Evolutionary conservation across 352 stramenopile species (phyloP).

Genomic region (Phytophthora tubulina): DNA sequence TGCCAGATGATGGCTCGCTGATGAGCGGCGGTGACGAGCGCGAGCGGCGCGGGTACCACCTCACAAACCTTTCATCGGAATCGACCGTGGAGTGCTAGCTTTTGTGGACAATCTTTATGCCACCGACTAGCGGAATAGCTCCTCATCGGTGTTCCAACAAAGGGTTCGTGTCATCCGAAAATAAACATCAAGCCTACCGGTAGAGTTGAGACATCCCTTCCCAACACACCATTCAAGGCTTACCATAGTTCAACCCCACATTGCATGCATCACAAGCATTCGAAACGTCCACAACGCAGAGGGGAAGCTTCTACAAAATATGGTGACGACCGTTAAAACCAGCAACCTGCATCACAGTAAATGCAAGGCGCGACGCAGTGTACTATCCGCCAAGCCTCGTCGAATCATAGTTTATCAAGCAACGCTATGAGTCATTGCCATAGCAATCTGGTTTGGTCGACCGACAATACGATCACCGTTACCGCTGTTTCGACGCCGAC

Average conservation of each 20-base stretch:
- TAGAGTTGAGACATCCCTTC: too few species aligned
- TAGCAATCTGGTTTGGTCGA: conserved; percentile 2
- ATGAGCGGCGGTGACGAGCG: background rate
- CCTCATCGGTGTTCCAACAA: background rate
- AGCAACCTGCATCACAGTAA: background rate
- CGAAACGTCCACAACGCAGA: background rate
- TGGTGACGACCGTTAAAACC: background rate
- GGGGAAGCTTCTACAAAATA: background rate
- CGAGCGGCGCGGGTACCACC: background rate
- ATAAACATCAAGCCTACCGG: too few species aligned
- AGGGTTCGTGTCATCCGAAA: too few species aligned
- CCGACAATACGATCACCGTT: background rate
- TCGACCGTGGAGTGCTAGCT: background rate
- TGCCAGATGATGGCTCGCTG: conserved; percentile 21
- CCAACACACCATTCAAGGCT: too few species aligned
- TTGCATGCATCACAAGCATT: too few species aligned
- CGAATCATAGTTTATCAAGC: background rate
- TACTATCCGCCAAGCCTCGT: background rate
- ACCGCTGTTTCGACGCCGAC: background rate
- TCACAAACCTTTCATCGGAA: conserved; percentile 3
- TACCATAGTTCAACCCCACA: too few species aligned
- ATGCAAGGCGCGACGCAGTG: background rate
- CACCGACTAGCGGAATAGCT: conserved; percentile 19
- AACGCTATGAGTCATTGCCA: background rate
- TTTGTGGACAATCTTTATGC: background rate